Base-by-base conservation (phyloP, 2,329 filamentous ascomycete species). In the Ophiocordyceps camponoti-saundersi region DNA sequence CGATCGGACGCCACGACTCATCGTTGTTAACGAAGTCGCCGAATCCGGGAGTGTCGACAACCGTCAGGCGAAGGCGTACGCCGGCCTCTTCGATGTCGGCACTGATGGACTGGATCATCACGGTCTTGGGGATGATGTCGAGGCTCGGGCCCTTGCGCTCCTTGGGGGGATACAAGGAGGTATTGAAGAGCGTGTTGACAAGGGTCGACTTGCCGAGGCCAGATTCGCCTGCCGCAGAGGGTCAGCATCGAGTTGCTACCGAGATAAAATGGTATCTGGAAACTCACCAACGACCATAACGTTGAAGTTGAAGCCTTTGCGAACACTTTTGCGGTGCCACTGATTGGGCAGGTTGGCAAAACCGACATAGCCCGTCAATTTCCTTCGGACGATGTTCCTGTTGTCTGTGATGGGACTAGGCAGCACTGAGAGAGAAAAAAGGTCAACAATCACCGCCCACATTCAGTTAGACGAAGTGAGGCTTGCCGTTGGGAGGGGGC, bases 261-360 rank as follows among this genome's bases (percentile, higher is more conserved):
- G 16, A 16, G n/a, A 39, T 5, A 2, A 20, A 12, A 3, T 10
- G 39, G 11, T 12, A 7, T 20, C 13, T 2, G 6, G 6, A 41
- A 18, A 82, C 89, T 62, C 75, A 96, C 92, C 92, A 69, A 98
- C 92, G 68, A 98, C 92, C 92, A 98, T 98, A 57, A 98, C 92
- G 65, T 98, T 98, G 77, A 98, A 98, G 79, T 96, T 98, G 79
- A 98, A 98, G 52, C 92, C 92, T 71, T 98, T 98, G 64, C 92
- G 87, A 61, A 98, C 92, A 79, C 89, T 95, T 83, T 98, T 98
- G 68, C 92, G 90, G 75, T 98, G 92, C 92, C 92, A 98, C 71
- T 98, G 92, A 72, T 98, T 98, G 53, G 92, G 92, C 63, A 98
- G 71, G 67, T 98, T 98, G 66, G 92, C 92, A 62, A 98, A 98